A percentile compares a stretch with the other conserved stretches of the same genome.
phyloP scores from a whole-genome alignment of 495 filamentous ascomycete genomes.

The Tuber microsphaerosporum region DNA sequence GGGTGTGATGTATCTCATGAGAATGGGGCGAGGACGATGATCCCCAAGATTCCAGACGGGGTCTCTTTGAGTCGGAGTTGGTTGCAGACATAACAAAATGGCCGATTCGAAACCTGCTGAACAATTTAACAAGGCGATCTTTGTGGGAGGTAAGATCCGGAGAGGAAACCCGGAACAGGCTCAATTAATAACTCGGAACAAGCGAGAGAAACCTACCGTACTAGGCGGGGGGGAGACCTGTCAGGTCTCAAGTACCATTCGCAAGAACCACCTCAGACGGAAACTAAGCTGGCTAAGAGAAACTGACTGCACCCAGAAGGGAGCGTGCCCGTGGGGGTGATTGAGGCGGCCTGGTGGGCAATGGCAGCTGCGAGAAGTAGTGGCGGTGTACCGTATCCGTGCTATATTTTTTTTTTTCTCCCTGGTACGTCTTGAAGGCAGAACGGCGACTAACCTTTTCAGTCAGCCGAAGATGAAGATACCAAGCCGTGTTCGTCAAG shows the following conservation, averaged over 20 bases:
- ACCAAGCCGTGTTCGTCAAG: constrained; percentile 27
- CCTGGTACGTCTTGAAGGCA: not conserved
- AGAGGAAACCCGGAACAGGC: constrained; percentile 33
- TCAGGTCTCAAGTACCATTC: constrained; percentile 36
- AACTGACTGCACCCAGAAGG: constrained; percentile 28
- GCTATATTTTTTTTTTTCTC: not conserved
- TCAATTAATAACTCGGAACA: constrained; percentile 27
- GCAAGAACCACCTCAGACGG: constrained; percentile 17
- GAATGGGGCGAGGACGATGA: constrained; percentile 32
- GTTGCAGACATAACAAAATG: constrained; percentile 38
- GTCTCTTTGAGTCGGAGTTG: constrained; percentile 38
- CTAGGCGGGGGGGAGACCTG: constrained; percentile 18
- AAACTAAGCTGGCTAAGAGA: constrained; percentile 15
- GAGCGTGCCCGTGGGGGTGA: constrained; percentile 31
- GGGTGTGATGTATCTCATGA: constrained; percentile 32
- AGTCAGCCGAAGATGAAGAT: constrained; percentile 19
- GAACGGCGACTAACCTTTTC: not conserved
- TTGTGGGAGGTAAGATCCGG: constrained; percentile 29
- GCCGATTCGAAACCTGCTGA: constrained; percentile 34
- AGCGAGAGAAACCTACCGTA: constrained; percentile 8
- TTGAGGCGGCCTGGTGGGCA: not conserved
- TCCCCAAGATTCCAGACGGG: constrained; percentile 38
- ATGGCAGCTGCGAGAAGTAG: not conserved
- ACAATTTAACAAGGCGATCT: constrained; percentile 34
- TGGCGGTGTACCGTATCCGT: not conserved